Evolutionary conservation across 192 early-diverging fungal genomes (phyloP), one percentile per base, ranked within the genome.

Genomic region (Coemansia sp.): DNA sequence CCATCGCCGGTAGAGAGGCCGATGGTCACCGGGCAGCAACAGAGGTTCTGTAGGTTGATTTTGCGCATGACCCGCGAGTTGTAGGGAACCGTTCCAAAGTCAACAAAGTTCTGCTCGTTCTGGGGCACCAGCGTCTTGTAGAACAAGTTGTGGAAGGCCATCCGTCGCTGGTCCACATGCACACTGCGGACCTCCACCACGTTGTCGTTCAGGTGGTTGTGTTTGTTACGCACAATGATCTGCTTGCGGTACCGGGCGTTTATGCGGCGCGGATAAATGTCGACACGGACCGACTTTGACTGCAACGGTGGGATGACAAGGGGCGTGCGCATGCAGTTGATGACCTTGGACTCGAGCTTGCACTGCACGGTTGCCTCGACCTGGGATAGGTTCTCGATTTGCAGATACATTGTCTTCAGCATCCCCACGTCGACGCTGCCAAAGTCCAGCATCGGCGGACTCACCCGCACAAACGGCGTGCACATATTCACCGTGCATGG

Each of bases 181-280:
- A 87, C 93, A 48, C 94, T 94, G 47, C 88, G 85, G 20, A 98
- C 92, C 56, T 96, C 91, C 20, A 98, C 88, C 25, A 89, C 89
- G 69, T 89, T 88, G 73, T 95, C 91, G 75, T 98, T 94, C 60
- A 89, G 85, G 13, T 89, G 84, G 65, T 97, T 97, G 50, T 89
- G 85, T 36, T 88, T 72, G 69, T 98, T 98, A 45, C 93, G 90
- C 19, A 98, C 84, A 0, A 94, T 95, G 2, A 98, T 86, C 77
- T 98, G 92, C 66, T 98, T 98, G 48, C 92, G 87, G 69, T 98
- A 98, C 34, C 96, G 94, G 4, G 94, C 91, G 60, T 98, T 98
- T n/a, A 96, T 89, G 70, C 96, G 96, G 14, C 97, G 89, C 3
- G 97, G 97, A 67, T 95, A 97, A 34, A 97, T 91, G 71, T 98